Conservation (phyloP, 805 yeast species). For the Candida broadrunensis region DNA sequence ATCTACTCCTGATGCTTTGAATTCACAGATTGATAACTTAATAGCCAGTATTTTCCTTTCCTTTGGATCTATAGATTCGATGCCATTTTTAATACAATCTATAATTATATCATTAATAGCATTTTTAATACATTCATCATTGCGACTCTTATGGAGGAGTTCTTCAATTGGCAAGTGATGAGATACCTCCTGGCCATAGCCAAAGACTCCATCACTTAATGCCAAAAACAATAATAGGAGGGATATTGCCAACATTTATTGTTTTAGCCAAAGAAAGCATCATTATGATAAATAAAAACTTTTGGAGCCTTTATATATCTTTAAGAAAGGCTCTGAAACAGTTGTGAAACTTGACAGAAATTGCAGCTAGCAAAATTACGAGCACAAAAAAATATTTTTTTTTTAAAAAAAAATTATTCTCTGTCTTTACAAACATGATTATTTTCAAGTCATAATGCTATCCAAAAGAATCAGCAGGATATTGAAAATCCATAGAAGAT, state of each 20-base stretch:
- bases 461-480: background rate
- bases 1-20: conserved; percentile 42
- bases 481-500: conserved; percentile 4
- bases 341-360: background rate
- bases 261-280: too few species aligned
- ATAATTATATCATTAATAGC: conserved; percentile 41
- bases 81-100: conserved; percentile 37
- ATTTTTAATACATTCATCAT: conserved; percentile 12
- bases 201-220: too few species aligned
- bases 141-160: background rate
- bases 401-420: too few species aligned
- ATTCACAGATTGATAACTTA: conserved; percentile 53
- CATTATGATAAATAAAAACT: too few species aligned
- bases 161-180: background rate
- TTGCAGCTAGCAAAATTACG: background rate
- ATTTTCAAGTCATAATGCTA: background rate
- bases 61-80: conserved; percentile 32
- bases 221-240: too few species aligned
- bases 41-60: conserved; percentile 41
- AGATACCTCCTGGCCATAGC: too few species aligned
- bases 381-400: background rate
- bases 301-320: too few species aligned
- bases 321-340: too few species aligned
- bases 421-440: too few species aligned
- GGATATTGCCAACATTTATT: too few species aligned